A percentile compares a stretch with the other conserved stretches of the same genome.
Conservation (phyloP, 306 rosid species). For the Lathyrus aphaca region DNA sequence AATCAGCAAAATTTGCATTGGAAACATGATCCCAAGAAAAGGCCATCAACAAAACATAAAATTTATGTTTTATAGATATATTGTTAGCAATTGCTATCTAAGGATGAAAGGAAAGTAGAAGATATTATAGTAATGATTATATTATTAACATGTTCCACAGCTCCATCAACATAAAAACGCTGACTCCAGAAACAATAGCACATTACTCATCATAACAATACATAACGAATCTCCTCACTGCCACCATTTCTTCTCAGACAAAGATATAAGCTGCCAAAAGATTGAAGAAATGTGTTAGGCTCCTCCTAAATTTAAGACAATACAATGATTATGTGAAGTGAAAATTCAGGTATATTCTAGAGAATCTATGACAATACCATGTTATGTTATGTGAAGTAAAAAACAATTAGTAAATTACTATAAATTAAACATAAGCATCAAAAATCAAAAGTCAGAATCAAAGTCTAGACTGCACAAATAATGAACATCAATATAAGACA, state of each 20-base stretch:
- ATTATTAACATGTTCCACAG: slow-evolving; percentile 45
- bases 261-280: slow-evolving; percentile 75
- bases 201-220: slow-evolving; percentile 17
- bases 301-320: background rate
- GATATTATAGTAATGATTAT: slow-evolving; percentile 15
- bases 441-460: background rate
- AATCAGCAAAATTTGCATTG: slow-evolving; percentile 47
- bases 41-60: slow-evolving; percentile 38
- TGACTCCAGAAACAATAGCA: slow-evolving; percentile 25
- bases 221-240: slow-evolving; percentile 35
- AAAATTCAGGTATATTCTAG: background rate
- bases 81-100: slow-evolving; percentile 36
- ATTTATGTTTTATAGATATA: slow-evolving; percentile 38
- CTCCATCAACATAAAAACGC: slow-evolving; percentile 33
- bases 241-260: slow-evolving; percentile 81
- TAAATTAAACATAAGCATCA: background rate
- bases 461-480: slow-evolving; percentile 1
- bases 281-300: slow-evolving; percentile 40
- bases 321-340: background rate
- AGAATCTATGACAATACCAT: background rate
- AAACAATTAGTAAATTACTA: background rate
- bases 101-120: slow-evolving; percentile 27
- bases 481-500: slow-evolving; percentile 18
- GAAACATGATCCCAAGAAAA: slow-evolving; percentile 37
- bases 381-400: no score